Conservation (phyloP, 148 eudicot genomes). For the Chenopodium album region DNA sequence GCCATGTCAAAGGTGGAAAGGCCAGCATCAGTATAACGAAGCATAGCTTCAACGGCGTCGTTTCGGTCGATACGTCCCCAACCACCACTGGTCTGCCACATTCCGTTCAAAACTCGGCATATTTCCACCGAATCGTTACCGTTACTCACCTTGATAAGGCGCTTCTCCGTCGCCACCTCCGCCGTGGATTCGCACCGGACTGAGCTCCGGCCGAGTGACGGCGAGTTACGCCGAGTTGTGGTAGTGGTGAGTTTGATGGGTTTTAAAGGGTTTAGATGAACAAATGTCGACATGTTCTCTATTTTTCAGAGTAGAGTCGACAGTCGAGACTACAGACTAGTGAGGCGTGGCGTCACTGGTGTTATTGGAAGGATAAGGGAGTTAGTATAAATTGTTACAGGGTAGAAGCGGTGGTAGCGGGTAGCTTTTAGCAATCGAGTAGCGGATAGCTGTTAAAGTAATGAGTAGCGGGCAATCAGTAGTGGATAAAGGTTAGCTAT, state of each 20-base stretch:
- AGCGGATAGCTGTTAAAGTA: too few relatives aligned
- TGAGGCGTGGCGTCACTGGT: not conserved
- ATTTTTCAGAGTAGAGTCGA: not conserved
- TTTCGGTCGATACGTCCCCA: constrained; percentile 90
- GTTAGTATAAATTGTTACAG: too few relatives aligned
- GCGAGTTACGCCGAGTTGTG: constrained; percentile 23
- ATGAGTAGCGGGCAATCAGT: too few relatives aligned
- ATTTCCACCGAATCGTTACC: constrained; percentile 69
- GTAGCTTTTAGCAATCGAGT: too few relatives aligned
- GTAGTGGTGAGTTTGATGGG: constrained; percentile 20
- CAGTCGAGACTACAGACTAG: not conserved
- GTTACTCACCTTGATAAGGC: constrained; percentile 44
- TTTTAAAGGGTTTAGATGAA: constrained; percentile 23
- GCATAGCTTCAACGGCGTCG: constrained; percentile 92
- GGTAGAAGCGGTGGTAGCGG: too few relatives aligned
- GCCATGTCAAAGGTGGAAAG: constrained; percentile 91
- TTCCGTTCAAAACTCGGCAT: constrained; percentile 82
- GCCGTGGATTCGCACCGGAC: constrained; percentile 41
- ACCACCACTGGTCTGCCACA: constrained; percentile 99
- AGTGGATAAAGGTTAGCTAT: too few relatives aligned
- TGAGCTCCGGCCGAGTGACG: constrained; percentile 24
- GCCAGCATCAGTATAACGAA: constrained; percentile 74
- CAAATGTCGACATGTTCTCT: constrained; percentile 12
- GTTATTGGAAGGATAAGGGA: too few relatives aligned
- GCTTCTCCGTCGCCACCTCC: constrained; percentile 31